Conservation (phyloP, 106 monocot species). For the Allium fistulosum region DNA sequence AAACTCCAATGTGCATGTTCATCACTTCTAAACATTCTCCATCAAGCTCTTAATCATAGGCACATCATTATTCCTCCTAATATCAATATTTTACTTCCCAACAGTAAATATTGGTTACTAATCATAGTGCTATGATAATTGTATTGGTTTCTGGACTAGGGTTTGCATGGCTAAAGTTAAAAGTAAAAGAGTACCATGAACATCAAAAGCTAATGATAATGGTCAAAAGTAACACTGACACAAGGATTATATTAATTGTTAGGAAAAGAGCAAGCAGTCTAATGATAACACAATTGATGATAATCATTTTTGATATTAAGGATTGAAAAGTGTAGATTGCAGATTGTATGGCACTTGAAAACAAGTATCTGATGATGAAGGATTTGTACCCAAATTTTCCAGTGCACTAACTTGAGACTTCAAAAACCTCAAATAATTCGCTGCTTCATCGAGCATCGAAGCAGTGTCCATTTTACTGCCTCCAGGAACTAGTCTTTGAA, state of each 20-base stretch:
- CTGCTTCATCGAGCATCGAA: conserved; percentile 88
- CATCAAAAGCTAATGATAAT: not conserved
- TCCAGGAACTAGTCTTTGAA: conserved; percentile 66
- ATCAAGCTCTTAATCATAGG: conserved; percentile 15
- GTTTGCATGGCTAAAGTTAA: conserved; percentile 6
- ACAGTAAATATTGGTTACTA: not conserved
- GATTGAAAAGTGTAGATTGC: too few relatives aligned
- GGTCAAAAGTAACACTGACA: not conserved
- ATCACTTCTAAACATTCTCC: not conserved
- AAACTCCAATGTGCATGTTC: not conserved
- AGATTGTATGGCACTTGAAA: conserved; percentile 1
- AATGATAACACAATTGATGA: not conserved
- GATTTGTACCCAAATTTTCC: conserved; percentile 25
- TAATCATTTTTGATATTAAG: not conserved
- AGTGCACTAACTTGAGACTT: conserved; percentile 57
- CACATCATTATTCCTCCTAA: conserved; percentile 4
- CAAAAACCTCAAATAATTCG: conserved; percentile 79
- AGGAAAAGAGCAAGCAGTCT: not conserved
- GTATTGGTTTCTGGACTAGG: conserved; percentile 1
- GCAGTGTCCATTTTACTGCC: conserved; percentile 90
- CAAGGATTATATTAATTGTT: too few relatives aligned
- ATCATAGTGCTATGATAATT: not conserved
- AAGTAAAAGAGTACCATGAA: not conserved
- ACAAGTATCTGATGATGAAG: too few relatives aligned
- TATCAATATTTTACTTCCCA: not conserved